These are phyloP conservation scores for Graphilbum sp. DNA, from an alignment of 2,329 filamentous ascomycete species.

Conservation along the genomic window DNA sequence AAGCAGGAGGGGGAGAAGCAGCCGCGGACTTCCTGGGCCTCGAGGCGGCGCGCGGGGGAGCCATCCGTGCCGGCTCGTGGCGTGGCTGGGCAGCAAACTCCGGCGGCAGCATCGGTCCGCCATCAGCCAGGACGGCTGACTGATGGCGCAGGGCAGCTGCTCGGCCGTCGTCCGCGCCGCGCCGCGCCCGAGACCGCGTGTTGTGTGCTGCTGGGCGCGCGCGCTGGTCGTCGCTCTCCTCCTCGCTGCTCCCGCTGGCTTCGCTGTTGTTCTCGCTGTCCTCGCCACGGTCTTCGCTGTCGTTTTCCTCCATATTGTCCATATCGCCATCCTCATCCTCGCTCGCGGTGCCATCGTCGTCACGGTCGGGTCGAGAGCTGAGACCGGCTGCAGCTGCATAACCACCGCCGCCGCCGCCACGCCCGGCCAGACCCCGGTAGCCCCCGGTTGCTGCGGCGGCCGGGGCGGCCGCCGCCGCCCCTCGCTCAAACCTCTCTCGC, in stretches of 20 bases:
- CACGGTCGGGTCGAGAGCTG: slow-evolving; percentile 9
- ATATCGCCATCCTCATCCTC: slow-evolving; percentile 12
- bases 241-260: not conserved
- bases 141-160: no score
- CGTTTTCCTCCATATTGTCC: no score
- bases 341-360: slow-evolving; percentile 9
- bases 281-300: slow-evolving; percentile 5
- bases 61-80: not conserved
- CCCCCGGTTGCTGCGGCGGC: slow-evolving; percentile 18
- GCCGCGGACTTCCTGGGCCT: no score
- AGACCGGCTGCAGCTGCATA: no score
- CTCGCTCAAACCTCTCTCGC: slow-evolving; percentile 4
- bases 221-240: not conserved
- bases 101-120: not conserved
- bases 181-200: not conserved
- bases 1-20: no score
- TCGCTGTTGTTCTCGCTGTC: not conserved
- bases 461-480: slow-evolving; percentile 16
- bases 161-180: not conserved
- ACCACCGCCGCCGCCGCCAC: not conserved
- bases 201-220: not conserved
- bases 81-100: not conserved
- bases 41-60: no score
- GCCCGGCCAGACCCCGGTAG: slow-evolving; percentile 12
- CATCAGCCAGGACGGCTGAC: no score